Evolutionary conservation across 2,329 filamentous ascomycete genomes (phyloP).

Genomic region (Trichoderma sp.): DNA sequence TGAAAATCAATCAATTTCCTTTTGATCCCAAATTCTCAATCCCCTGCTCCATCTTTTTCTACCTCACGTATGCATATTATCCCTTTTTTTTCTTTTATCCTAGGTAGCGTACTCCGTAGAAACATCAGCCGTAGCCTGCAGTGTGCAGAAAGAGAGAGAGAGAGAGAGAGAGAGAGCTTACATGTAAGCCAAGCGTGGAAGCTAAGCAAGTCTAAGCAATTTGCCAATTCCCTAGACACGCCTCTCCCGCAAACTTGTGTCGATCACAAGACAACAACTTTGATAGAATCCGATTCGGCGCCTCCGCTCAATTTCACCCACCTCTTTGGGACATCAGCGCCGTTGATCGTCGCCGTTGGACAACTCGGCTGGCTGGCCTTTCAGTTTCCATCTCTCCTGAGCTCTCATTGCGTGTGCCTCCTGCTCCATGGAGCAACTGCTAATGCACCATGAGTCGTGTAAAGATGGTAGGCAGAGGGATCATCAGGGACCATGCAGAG

Average conservation of each 20-base stretch:
- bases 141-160: neutral
- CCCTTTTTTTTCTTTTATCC: neutral
- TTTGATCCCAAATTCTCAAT: neutral
- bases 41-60: neutral
- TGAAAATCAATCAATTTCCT: neutral
- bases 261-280: neutral
- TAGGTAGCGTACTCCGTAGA: neutral
- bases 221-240: neutral
- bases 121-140: neutral
- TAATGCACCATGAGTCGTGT: conserved; percentile 5
- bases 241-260: conserved; percentile 8
- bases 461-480: neutral
- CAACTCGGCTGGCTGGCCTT: neutral
- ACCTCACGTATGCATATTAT: neutral
- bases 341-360: conserved; percentile 10
- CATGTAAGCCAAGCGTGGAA: conserved; percentile 13
- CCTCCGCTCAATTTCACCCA: conserved; percentile 6
- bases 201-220: neutral
- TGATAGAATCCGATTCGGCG: neutral
- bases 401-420: neutral
- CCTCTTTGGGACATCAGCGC: conserved; percentile 17
- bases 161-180: neutral
- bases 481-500: conserved; percentile 15
- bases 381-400: conserved; percentile 1
- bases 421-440: neutral